Base-by-base conservation (phyloP, 106 monocot genomes). In the Gastrodia elata region DNA sequence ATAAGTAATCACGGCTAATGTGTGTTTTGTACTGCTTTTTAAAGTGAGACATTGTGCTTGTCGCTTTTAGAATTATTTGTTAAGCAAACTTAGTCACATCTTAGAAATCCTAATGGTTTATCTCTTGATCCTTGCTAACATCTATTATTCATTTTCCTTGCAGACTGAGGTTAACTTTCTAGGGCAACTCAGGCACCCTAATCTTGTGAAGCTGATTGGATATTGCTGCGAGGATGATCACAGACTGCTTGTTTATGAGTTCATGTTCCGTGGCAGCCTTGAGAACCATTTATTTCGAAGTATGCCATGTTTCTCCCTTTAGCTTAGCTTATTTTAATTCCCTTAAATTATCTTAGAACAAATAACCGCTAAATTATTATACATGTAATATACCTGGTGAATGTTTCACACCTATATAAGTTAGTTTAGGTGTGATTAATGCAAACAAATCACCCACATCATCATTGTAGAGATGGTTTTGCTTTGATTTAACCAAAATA, bases 151-250 rank as follows among this genome's bases (percentile, higher is more conserved):
- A 2, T 61, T 61, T 59, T 80, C 56, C 76, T 37, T 35, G 6
- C 86, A 94, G 94, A 91, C 94, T 0, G 94, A 94, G 76, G 94
- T 94, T 39, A 94, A 91, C 68, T 94, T 88, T 78, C 77, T 94
- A 37, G 94, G 94, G 49, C 86, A 94, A 38, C 80, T 94, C 33
- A 86, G 91, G 77, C 94, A 94, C 84, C 91, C 91, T 25, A 94
- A 94, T 86, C 80, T 94, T 27, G 94, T 94, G 30, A 94, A 94
- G 83, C 71, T 94, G 80, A 88, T 94, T 75, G 94, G 94, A 8
- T 94, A 91, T 72, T 94, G 94, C 78, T 94, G 94, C 9, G 94
- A 94, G 59, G 94, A 94, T 85, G 91, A 91, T 69, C 94, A 94
- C 43, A 83, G 94, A 71, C 86, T 94, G 44, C 91, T 94, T 61